Conservation (phyloP, 2,329 filamentous ascomycete genomes). For the Rachicladosporium sp. region DNA sequence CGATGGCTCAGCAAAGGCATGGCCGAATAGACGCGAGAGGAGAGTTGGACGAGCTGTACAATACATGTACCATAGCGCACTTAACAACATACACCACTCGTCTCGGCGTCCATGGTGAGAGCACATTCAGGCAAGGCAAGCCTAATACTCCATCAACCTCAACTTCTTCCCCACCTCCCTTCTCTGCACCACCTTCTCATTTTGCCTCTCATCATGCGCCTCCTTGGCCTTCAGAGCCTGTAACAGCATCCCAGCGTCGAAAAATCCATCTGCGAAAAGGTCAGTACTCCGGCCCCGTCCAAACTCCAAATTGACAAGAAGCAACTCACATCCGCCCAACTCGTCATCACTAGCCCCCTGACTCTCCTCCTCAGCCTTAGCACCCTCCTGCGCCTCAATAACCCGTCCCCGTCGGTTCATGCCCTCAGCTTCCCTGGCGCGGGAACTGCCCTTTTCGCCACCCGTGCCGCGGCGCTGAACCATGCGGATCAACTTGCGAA, state of each 20-base stretch:
- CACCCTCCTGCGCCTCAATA: constrained; percentile 39
- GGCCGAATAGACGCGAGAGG: no score
- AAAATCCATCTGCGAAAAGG: constrained; percentile 69
- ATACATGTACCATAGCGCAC: no score
- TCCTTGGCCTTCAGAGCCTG: constrained; percentile 70
- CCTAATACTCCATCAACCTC: constrained; percentile 54
- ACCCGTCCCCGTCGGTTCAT: constrained; percentile 58
- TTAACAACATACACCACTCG: no score
- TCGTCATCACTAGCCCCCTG: constrained; percentile 62
- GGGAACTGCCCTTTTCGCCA: constrained; percentile 41
- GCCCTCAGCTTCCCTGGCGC: constrained; percentile 51
- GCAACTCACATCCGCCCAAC: constrained; percentile 76
- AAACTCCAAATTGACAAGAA: constrained; percentile 3
- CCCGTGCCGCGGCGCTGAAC: constrained; percentile 45
- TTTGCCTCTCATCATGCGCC: constrained; percentile 37
- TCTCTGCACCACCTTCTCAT: constrained; percentile 47
- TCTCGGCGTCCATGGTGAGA: no score
- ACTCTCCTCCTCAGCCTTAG: constrained; percentile 53
- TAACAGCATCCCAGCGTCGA: constrained; percentile 88
- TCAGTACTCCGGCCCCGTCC: not conserved
- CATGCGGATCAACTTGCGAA: constrained; percentile 68
- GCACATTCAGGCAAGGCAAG: no score
- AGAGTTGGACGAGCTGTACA: no score
- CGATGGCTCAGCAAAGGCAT: no score
- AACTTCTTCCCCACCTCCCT: constrained; percentile 65